Evolutionary conservation across 1,284 basidiomycete genomes (phyloP), one percentile per base, ranked within the genome.

Genomic region (Takashimella tepidaria): DNA sequence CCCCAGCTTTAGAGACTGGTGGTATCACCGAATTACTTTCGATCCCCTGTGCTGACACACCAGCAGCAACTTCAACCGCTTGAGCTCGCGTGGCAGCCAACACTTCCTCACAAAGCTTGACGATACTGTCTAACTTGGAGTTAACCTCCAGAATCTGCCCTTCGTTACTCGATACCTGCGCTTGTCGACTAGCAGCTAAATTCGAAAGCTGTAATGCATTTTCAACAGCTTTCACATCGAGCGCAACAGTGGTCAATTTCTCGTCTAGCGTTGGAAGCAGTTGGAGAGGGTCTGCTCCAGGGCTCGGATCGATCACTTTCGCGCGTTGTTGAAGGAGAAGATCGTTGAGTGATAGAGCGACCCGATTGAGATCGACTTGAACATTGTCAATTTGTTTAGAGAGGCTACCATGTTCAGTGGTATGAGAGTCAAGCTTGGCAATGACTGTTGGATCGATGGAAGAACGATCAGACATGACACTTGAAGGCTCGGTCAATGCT

Each of bases 101-200:
- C 11, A 68, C 53, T 16, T 68, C 63, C 52, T 70, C 61, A 53
- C 69, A 72, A 1, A 70, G 55, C 13, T 54, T 55, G 16, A 61
- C 66, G 27, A 75, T 66, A 11, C 54, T 58, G 48, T 75, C 73
- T 10, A 75, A 61, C 51, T 75, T 75, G 21, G 41, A 27, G 52
- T 73, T 57, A 6, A 75, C 51, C 43, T 60, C 62, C 3, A 49
- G 41, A 3, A 62, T 31, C 12, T 48, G 43, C 3, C 53, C 43
- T n/a, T 58, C 53, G 37, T 45, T 12, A 16, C 43, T 21, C 20
- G 64, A 57, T 1, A 22, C 37, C 4, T 45, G 44, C 20, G 50
- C n/a, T 19, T 50, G 51, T 19, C 57, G 51, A n/a, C 41, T 53
- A 12, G 53, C 52, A 2, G 64, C 59, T 19, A 70, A 51, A 8